phyloP scores from a whole-genome alignment of 2,329 filamentous ascomycete genomes.

The Paramyrothecium sp. region DNA sequence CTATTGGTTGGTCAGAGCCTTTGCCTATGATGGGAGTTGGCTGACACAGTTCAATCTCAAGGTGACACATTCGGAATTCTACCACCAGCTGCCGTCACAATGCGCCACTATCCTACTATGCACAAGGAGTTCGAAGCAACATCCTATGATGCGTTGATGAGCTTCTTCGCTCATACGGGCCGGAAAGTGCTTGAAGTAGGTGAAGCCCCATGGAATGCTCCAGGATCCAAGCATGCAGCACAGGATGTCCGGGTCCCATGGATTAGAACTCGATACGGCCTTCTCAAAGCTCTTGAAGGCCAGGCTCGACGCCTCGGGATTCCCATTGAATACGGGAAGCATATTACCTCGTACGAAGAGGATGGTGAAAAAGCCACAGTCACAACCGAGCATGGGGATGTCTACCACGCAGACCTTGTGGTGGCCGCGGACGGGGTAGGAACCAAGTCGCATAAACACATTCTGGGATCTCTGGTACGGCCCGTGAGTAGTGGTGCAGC shows the following conservation, averaged over 20 bases:
- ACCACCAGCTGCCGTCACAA: background rate
- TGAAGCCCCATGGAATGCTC: background rate
- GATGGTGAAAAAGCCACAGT: constrained; percentile 3
- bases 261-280: background rate
- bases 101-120: background rate
- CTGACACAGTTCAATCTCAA: background rate
- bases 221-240: background rate
- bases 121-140: background rate
- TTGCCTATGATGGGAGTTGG: background rate
- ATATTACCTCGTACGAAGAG: constrained; percentile 4
- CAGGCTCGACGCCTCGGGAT: constrained; percentile 8
- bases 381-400: background rate
- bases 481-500: background rate
- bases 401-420: constrained; percentile 5
- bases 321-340: constrained; percentile 3
- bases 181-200: background rate
- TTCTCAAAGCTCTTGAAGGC: constrained; percentile 1
- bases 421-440: constrained; percentile 10
- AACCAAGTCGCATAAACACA: constrained; percentile 2
- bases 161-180: background rate
- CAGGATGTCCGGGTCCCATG: background rate
- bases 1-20: constrained; percentile 2
- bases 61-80: background rate
- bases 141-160: background rate
- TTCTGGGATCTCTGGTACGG: background rate